Evolutionary conservation across 2,329 filamentous ascomycete genomes (phyloP), one percentile per base, ranked within the genome.

Genomic region (Sporothrix schenckii): DNA sequence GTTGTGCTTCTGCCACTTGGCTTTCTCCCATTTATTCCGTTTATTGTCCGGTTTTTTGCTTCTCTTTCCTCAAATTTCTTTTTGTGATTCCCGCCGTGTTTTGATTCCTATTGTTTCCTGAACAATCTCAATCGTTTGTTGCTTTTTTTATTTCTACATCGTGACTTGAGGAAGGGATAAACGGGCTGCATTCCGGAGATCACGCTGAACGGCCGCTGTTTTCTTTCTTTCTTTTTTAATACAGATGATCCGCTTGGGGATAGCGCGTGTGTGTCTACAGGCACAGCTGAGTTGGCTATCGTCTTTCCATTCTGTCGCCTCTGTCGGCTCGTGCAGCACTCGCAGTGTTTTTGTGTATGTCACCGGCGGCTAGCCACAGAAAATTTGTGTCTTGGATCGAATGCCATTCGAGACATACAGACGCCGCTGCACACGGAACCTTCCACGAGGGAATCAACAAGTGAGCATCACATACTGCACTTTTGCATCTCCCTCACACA

Each of bases 131-230:
- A 6, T 9, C 53, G 49, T 24, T 60, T 50, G 9, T 19, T 52
- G 16, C 3, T 11, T 50, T 4, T 16, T 16, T 16, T 41, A 54
- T 41, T 44, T 53, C 14, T 24, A 53, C 24, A 21, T 21, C 3
- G n/a, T 21, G 11, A 53, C 50, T 54, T 13, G 30, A 24, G 60
- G 39, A 44, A 24, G 19, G 44, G 65, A 49, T 44, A 47, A 27
- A 3, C 16, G 61, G 49, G n/a, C 34, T 65, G 50, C 16, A 24
- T 11, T n/a, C 53, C n/a, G 47, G 53, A 30, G 56, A 53, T 65
- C 41, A 54, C 63, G 44, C 53, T 58, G 65, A 68, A 61, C 69
- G 69, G 69, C 63, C 61, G 69, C 63, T 21, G 63, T 68, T 54
- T 1, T 9, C 6, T 34, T 34, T 34, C 6, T 9, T 34, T 34